Percentiles rank a stretch among this genome's conserved stretches.
phyloP scores from a whole-genome alignment of 164 flowering plant species.

The Tetrastigma voinierianum region DNA sequence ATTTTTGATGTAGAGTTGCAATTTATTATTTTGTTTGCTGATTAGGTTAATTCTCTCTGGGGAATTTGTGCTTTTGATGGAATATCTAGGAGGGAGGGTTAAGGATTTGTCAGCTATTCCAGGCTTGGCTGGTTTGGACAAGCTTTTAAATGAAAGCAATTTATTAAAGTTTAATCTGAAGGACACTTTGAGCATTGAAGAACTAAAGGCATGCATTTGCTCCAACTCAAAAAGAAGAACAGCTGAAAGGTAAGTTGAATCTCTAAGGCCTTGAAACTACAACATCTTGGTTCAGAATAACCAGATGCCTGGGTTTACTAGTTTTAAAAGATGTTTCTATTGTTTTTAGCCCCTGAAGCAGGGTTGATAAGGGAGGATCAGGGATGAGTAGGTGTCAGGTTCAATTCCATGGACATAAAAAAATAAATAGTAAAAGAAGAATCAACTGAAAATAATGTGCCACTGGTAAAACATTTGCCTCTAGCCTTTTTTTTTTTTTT shows the following conservation, averaged over 20 bases:
- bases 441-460: too few relatives aligned
- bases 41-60: background rate
- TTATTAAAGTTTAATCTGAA: constrained; percentile 21
- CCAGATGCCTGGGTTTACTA: too few relatives aligned
- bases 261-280: background rate
- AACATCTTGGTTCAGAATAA: too few relatives aligned
- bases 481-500: too few relatives aligned
- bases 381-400: too few relatives aligned
- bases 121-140: constrained; percentile 9
- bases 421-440: too few relatives aligned
- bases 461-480: too few relatives aligned
- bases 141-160: constrained; percentile 26
- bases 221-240: constrained; percentile 23
- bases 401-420: too few relatives aligned
- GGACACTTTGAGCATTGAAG: constrained; percentile 22
- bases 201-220: constrained; percentile 28
- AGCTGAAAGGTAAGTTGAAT: constrained; percentile 25
- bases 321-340: too few relatives aligned
- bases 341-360: too few relatives aligned
- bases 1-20: background rate
- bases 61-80: constrained; percentile 31
- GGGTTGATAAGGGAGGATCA: too few relatives aligned
- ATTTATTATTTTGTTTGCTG: background rate
- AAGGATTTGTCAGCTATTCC: constrained; percentile 18
- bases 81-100: constrained; percentile 28